Percentiles rank a stretch among this genome's conserved stretches.
Evolutionary conservation across 1,284 basidiomycete species (phyloP).

Genomic region (Phellopilus nigrolimitatus): DNA sequence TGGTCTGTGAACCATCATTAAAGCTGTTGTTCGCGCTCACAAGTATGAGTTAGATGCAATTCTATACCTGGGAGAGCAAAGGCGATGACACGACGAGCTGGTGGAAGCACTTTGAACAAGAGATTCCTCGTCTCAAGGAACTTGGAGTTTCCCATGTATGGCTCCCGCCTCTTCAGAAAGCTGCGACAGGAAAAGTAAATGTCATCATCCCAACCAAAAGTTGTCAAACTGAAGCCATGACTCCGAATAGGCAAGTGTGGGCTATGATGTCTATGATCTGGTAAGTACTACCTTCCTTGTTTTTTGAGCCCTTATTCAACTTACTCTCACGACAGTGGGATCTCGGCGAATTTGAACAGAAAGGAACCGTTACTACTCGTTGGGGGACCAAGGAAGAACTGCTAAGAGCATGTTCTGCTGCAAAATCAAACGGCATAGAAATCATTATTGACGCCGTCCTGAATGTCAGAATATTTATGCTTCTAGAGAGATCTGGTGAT

Average conservation of each 20-base stretch:
- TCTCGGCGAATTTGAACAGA: slow-evolving; percentile 89
- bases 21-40: not conserved
- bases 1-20: slow-evolving; percentile 39
- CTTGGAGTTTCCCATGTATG: slow-evolving; percentile 84
- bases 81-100: slow-evolving; percentile 56
- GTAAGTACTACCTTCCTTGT: slow-evolving; percentile 33
- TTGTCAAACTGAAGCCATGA: not conserved
- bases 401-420: slow-evolving; percentile 56
- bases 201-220: not conserved
- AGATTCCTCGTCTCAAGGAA: slow-evolving; percentile 63
- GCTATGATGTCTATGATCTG: slow-evolving; percentile 79
- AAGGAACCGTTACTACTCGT: slow-evolving; percentile 75
- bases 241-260: slow-evolving; percentile 50
- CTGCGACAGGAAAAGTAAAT: slow-evolving; percentile 48
- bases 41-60: slow-evolving; percentile 56
- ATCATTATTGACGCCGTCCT: slow-evolving; percentile 74
- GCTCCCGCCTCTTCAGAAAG: slow-evolving; percentile 78
- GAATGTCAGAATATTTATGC: slow-evolving; percentile 45
- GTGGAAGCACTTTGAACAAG: slow-evolving; percentile 79
- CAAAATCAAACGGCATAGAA: slow-evolving; percentile 54
- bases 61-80: slow-evolving; percentile 75
- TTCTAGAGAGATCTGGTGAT: slow-evolving; percentile 3
- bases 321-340: slow-evolving; percentile 57
- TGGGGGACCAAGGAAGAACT: slow-evolving; percentile 90
- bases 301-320: not conserved